These are phyloP conservation scores for Epichloe scottii DNA, from an alignment of 2,329 filamentous ascomycete genomes.

Conservation along the genomic window DNA sequence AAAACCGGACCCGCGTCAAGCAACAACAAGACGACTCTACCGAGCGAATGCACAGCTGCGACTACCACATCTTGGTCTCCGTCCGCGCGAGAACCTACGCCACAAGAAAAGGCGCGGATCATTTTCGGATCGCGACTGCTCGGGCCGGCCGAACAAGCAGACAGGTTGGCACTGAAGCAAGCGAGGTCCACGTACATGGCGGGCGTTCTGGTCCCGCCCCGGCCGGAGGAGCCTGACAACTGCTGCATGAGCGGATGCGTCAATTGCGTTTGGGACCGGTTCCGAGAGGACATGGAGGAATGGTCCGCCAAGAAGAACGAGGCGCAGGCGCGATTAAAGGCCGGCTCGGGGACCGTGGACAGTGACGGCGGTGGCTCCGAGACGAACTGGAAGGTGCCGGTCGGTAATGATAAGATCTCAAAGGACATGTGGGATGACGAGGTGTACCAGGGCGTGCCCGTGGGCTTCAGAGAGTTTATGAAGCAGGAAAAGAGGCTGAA, in stretches of 20 bases:
- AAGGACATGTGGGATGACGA: constrained; percentile 50
- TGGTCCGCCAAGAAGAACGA: constrained; percentile 58
- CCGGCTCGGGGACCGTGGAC: constrained; percentile 49
- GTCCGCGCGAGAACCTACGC: constrained; percentile 23
- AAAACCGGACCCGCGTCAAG: neutral
- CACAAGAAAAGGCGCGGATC: constrained; percentile 46
- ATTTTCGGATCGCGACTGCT: constrained; percentile 73
- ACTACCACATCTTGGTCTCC: constrained; percentile 6
- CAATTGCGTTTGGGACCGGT: constrained; percentile 92
- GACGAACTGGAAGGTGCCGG: constrained; percentile 42
- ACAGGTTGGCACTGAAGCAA: constrained; percentile 44
- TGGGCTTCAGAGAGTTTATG: constrained; percentile 96
- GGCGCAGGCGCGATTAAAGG: constrained; percentile 42
- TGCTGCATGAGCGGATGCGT: constrained; percentile 99
- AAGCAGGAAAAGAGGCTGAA: constrained; percentile 86
- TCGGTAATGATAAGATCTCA: constrained; percentile 26
- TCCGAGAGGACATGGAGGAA: constrained; percentile 81
- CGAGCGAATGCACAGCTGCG: constrained; percentile 3
- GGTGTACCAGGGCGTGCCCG: constrained; percentile 68
- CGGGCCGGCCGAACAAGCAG: constrained; percentile 57
- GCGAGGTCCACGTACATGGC: constrained; percentile 54
- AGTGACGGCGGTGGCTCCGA: constrained; percentile 69
- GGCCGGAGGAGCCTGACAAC: constrained; percentile 84
- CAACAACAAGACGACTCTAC: constrained; percentile 16
- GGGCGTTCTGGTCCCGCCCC: constrained; percentile 71